phyloP scores from a whole-genome alignment of 139 green algal genomes.

The Coelastrella sp. region DNA sequence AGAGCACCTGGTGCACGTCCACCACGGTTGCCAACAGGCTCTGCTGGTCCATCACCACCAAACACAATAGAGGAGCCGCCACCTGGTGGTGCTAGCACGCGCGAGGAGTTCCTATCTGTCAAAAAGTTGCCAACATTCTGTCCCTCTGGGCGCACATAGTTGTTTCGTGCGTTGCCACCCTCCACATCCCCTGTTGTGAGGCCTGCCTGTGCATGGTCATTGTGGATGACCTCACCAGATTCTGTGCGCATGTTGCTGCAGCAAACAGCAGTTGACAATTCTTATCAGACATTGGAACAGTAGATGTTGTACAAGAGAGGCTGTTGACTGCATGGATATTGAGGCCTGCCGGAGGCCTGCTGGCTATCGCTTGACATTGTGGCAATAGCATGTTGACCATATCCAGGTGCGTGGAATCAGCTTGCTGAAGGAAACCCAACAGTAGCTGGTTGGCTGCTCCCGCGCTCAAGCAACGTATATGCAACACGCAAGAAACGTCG shows the following conservation, averaged over 20 bases:
- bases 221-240: conserved; percentile 12
- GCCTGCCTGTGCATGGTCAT: background rate
- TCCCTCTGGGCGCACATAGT: conserved; percentile 76
- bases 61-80: conserved; percentile 78
- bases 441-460: too few relatives aligned
- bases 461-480: too few relatives aligned
- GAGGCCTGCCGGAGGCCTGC: too few relatives aligned
- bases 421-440: too few relatives aligned
- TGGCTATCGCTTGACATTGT: too few relatives aligned
- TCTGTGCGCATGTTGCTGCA: conserved; percentile 40
- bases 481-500: too few relatives aligned
- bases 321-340: too few relatives aligned
- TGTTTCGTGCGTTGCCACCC: conserved; percentile 28
- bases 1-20: conserved; percentile 16
- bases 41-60: conserved; percentile 49
- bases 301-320: background rate
- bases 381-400: too few relatives aligned
- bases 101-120: conserved; percentile 58
- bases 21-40: too few relatives aligned
- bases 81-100: conserved; percentile 88
- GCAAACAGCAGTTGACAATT: background rate
- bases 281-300: background rate
- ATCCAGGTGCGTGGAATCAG: too few relatives aligned
- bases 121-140: conserved; percentile 53
- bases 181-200: conserved; percentile 35